These are phyloP conservation scores for Porodaedalea pini DNA, from an alignment of 1,284 basidiomycete species.

Conservation along the genomic window DNA sequence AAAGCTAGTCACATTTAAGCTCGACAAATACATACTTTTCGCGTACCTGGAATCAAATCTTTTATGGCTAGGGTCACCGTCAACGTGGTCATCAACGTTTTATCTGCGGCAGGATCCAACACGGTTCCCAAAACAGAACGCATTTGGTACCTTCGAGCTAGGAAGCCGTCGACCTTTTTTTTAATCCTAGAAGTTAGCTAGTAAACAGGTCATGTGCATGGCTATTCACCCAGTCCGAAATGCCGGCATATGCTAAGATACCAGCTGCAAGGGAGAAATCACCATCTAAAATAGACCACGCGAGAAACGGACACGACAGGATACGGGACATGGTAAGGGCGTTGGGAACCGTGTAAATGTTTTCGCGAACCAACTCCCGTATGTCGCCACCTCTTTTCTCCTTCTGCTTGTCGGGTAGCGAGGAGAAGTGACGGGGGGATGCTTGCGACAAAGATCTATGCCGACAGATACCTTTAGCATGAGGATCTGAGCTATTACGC, in stretches of 20 bases:
- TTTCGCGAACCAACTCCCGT: constrained; percentile 52
- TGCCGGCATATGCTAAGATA: constrained; percentile 82
- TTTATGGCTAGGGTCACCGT: constrained; percentile 84
- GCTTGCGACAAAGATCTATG: neutral
- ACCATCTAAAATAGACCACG: constrained; percentile 86
- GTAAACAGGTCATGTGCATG: neutral
- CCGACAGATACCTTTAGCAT: too few relatives aligned
- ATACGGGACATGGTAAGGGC: constrained; percentile 86
- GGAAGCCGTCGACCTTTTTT: constrained; percentile 79
- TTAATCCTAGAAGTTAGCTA: neutral
- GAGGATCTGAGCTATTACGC: too few relatives aligned
- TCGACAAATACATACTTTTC: neutral
- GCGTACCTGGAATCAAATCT: constrained; percentile 78
- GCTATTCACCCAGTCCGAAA: constrained; percentile 78
- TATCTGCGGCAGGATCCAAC: constrained; percentile 96
- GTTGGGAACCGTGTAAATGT: constrained; percentile 95
- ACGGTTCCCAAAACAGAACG: constrained; percentile 89
- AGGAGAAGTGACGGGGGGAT: neutral
- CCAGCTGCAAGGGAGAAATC: constrained; percentile 79
- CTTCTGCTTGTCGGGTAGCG: neutral
- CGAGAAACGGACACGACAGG: constrained; percentile 83
- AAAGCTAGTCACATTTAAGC: neutral
- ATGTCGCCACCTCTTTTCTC: neutral
- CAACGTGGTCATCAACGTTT: constrained; percentile 92
- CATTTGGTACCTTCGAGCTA: constrained; percentile 86